Base-by-base conservation (phyloP, 176 grass and related monocot species). In the Eleusine coracana region DNA sequence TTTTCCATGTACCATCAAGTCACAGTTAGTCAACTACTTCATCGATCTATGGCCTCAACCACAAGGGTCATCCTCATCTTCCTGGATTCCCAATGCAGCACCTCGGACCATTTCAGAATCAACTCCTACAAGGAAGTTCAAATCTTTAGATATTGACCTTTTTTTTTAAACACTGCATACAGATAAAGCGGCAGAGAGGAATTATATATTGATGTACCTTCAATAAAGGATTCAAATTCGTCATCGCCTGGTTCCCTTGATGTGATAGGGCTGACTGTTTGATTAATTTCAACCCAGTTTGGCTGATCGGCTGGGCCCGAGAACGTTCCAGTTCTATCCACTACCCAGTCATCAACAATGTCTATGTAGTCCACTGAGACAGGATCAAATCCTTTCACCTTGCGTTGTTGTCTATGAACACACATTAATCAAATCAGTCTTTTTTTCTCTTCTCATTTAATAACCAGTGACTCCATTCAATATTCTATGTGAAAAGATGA, bases 271-370 rank as follows among this genome's bases (percentile, higher is more conserved):
- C 50, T 70, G 75, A 79, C 29, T 65, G 89, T 78, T 66, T 88
- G 92, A 87, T 84, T 88, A 77, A 98, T 63, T 36, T 89, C 87
- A 87, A 84, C 88, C 96, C 92, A 98, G 48, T 92, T 97, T 74
- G 78, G 51, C 45, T 85, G 85, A 46, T 95, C 92, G 13, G 63
- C 40, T 20, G 21, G 75, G 14, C 72, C 80, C 3, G 86, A 91
- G 11, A 89, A 80, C 25, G 85, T 18, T 50, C 48, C 66, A 78
- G 82, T 78, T 91, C 83, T 93, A 85, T 95, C 92, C 72, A 93
- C 18, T 80, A 90, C 67, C 96, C 96, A 98, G 73, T 98, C 89
- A 72, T 90, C 89, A 81, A 98, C 88, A 70, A 84, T 89, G 74
- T 91, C 91, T 40, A 92, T 90, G 78, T 92, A 85, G 73, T 91